Conservation (phyloP, 495 filamentous ascomycete species). For the Melanomma pulvis-pyrius region DNA sequence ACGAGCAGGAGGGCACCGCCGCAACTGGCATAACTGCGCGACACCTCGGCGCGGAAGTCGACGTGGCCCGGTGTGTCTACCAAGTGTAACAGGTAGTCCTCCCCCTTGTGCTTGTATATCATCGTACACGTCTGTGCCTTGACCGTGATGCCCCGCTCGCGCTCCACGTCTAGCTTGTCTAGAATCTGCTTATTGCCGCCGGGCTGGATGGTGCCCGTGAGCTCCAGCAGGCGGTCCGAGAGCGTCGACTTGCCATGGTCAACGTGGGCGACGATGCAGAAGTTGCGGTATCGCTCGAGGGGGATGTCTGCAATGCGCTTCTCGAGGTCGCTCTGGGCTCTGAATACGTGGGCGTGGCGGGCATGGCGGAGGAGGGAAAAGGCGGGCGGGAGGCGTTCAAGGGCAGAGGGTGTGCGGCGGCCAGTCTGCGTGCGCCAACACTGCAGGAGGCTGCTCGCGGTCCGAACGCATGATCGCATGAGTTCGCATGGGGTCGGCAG, state of each 20-base stretch:
- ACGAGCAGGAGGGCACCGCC: constrained; percentile 91
- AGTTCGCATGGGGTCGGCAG: constrained; percentile 28
- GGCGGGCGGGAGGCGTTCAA: constrained; percentile 45
- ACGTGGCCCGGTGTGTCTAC: constrained; percentile 98
- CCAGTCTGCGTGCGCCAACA: constrained; percentile 41
- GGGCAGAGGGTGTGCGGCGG: constrained; percentile 48
- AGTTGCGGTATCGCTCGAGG: constrained; percentile 89
- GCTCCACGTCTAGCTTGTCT: constrained; percentile 95
- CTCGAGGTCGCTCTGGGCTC: constrained; percentile 65
- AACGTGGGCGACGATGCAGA: constrained; percentile 98
- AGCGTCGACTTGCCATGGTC: constrained; percentile 98
- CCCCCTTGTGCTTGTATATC: constrained; percentile 83
- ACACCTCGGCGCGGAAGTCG: constrained; percentile 95
- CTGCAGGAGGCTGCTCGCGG: constrained; percentile 42
- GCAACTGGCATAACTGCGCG: constrained; percentile 90
- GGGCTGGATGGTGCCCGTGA: constrained; percentile 88
- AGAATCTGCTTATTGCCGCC: constrained; percentile 93
- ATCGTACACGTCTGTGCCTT: constrained; percentile 99
- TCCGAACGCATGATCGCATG: constrained; percentile 43
- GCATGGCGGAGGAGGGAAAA: too few relatives aligned
- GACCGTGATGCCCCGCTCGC: constrained; percentile 95
- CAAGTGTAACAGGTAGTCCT: constrained; percentile 90
- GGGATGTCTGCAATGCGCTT: constrained; percentile 83
- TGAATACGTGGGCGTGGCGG: constrained; percentile 46
- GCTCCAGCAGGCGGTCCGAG: constrained; percentile 85